Base-by-base conservation (phyloP, 2,329 filamentous ascomycete genomes). In the Phyllosticta ampelicida region DNA sequence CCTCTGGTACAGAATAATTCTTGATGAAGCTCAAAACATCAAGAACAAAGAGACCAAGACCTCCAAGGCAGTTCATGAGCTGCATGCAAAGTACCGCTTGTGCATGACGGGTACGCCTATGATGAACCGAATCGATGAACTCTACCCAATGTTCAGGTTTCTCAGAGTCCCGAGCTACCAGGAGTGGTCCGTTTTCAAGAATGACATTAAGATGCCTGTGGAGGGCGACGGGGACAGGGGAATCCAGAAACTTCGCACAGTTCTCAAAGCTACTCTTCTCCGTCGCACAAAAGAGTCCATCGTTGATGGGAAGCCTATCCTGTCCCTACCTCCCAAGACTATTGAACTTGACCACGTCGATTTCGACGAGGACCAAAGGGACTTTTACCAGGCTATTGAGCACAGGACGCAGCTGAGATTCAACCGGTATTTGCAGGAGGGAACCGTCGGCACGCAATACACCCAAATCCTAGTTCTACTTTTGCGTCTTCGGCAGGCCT, bases 31-130 rank as follows among this genome's bases (percentile, higher is more conserved):
- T 1, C 88, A 92, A 66, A 85, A 80, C 66, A 89, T 92, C 75
- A 92, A 92, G 74, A 92, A 91, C 66, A 80, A 80, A 59, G 77
- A 74, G 48, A 86, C 86, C 0, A 80, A 82, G 61, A 74, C 78
- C 5, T 80, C 86, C 1, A 77, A 78, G 62, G 87, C 82, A 4
- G 82, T 82, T 28, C 81, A 76, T 63, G 69, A 73, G 10, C 70
- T 94, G 16, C 73, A 80, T 60, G 76, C 86, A 13, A 76, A 74
- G 36, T 82, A 87, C 66, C 79, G 88, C 53, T 85, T 88, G 75
- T 90, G 86, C 66, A 80, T 92, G 70, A 89, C 86, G 2, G 89
- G 89, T 23, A 94, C 89, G 0, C 89, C 89, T 0, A 90, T 92
- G 86, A 94, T 94, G 86, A 96, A 96, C 65, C 83, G 80, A 11